These are phyloP conservation scores for Ustilago shanxiensis DNA, from an alignment of 1,284 basidiomycete species.

Conservation along the genomic window DNA sequence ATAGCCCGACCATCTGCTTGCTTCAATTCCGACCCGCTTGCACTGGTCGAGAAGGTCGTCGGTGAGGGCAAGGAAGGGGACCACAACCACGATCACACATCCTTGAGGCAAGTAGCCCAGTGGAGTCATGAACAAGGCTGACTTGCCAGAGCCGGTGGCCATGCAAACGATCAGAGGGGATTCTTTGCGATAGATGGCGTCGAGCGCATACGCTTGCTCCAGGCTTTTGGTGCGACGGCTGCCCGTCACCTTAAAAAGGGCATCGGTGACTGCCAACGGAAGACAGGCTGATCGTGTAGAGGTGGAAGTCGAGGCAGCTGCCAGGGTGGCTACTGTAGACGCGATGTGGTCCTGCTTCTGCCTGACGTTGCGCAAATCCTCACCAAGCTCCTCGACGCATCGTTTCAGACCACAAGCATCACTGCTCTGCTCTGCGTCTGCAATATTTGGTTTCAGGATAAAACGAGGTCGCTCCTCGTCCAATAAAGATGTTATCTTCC, in stretches of 20 bases:
- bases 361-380: not conserved
- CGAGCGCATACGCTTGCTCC: constrained; percentile 2
- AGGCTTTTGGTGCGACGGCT: not conserved
- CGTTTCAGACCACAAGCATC: no score
- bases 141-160: constrained; percentile 14
- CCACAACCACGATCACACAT: not conserved
- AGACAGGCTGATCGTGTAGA: not conserved
- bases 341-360: not conserved
- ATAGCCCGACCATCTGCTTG: not conserved
- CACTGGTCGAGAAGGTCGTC: constrained; percentile 1
- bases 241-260: constrained; percentile 5
- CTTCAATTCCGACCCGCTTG: not conserved
- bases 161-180: constrained; percentile 3
- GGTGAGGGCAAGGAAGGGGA: constrained; percentile 1
- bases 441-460: no score
- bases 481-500: no score
- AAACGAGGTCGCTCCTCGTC: no score
- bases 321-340: no score
- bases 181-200: not conserved
- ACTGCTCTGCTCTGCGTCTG: no score
- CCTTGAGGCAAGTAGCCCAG: not conserved
- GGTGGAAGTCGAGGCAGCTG: no score
- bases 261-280: not conserved
- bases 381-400: no score
- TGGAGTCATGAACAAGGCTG: constrained; percentile 8